Percentiles rank a stretch among this genome's conserved stretches.
Conservation (phyloP, 108 stramenopile species). For the Pseudonitzschia multistriata region DNA sequence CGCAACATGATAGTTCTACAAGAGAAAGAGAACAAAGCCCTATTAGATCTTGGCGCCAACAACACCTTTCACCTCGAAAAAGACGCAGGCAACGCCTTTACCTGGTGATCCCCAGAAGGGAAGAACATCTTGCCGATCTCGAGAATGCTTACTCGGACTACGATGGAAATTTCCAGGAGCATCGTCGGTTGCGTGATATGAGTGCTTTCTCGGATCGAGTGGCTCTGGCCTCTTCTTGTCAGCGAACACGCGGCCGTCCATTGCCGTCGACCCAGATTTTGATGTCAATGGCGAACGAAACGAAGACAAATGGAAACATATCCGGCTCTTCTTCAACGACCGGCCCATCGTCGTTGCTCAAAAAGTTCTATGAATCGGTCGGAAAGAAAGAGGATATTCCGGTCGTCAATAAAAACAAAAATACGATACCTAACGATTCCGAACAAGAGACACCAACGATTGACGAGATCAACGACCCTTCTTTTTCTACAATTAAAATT, state of each 20-base stretch:
- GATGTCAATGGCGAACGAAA: constrained; percentile 5
- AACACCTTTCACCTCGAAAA: neutral
- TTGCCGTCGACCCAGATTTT: constrained; percentile 18
- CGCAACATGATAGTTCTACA: neutral
- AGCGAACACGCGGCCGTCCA: constrained; percentile 14
- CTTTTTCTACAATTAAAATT: constrained; percentile 21
- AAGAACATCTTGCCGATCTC: neutral
- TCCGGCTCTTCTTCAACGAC: neutral
- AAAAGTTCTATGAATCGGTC: constrained; percentile 19
- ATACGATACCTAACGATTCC: neutral
- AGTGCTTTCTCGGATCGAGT: too few relatives aligned
- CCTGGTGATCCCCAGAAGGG: neutral
- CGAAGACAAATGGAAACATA: neutral
- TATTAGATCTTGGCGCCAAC: neutral
- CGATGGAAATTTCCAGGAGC: neutral
- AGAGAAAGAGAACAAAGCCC: neutral
- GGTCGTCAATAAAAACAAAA: neutral
- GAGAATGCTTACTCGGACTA: constrained; percentile 7
- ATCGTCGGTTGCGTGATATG: neutral
- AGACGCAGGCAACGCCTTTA: neutral
- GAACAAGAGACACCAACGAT: neutral
- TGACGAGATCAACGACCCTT: constrained; percentile 34
- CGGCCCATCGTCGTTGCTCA: constrained; percentile 5
- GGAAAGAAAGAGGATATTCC: neutral
- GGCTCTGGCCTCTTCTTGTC: neutral